Base-by-base conservation (phyloP, 176 grass and related monocot genomes). In the Eremochloa ophiuroides region DNA sequence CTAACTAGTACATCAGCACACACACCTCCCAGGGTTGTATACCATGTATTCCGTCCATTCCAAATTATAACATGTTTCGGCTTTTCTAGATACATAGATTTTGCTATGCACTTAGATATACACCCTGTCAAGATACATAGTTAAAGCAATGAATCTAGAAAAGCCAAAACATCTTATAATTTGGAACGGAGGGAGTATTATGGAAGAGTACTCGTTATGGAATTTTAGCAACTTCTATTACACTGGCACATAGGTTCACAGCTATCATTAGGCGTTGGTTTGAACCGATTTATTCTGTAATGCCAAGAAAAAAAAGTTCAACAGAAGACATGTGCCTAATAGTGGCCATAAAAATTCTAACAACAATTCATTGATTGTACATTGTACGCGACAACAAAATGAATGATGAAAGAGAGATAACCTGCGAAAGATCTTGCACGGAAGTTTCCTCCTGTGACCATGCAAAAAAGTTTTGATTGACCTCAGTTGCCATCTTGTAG, bases 391-490 rank as follows among this genome's bases (percentile, higher is more conserved):
- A 43, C 10, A 70, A 71, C 14, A 44, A 30, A 75, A 83, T 14
- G 14, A 64, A 31, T 75, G 25, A 10, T n/a, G 41, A 50, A 47
- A 81, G 38, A 66, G 47, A 37, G 33, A 66, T 89, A 84, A 98
- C 95, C 85, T 94, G 86, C 61, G 95, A 91, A 69, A 62, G 77
- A 85, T 93, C 86, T 82, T 78, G 81, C 62, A 79, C 86, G 55
- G 86, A 74, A 62, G 89, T 79, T 86, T 98, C 92, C 74, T 91
- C 92, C 59, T 92, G 92, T 56, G 88, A 74, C 95, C 95, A 98
- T 71, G 81, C 74, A 89, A 94, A 91, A 82, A 85, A 98, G 62
- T 87, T 87, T 76, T 94, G 86, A 94, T 94, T 91, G 63, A 93
- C 86, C 67, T 98, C 92, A 48, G 95, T 93, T 43, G 88, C 82